A percentile compares a stretch with the other conserved stretches of the same genome.
These are phyloP conservation scores for Croton laevigatus DNA, from an alignment of 441 rosid genomes.

Conservation along the genomic window DNA sequence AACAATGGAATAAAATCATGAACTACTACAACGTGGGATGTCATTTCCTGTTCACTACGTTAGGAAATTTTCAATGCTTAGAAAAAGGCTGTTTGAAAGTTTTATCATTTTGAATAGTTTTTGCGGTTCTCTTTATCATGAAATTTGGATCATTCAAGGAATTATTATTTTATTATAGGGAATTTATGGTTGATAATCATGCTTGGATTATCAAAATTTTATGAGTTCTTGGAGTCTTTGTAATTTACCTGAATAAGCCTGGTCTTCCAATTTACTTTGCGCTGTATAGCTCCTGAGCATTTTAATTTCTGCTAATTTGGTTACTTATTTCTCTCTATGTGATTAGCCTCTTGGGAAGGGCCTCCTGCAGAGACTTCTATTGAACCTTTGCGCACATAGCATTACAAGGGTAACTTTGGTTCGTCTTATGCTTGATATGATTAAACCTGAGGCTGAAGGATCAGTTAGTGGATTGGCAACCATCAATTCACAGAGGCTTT, in stretches of 20 bases:
- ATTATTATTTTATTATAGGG: background rate
- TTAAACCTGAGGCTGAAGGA: conserved; percentile 86
- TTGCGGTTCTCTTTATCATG: background rate
- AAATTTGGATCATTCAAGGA: background rate
- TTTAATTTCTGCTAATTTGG: conserved; percentile 24
- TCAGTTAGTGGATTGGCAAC: conserved; percentile 55
- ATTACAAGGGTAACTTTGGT: conserved; percentile 72
- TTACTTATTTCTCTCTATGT: conserved; percentile 24
- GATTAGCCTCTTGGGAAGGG: conserved; percentile 94
- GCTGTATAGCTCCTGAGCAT: background rate
- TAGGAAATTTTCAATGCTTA: background rate
- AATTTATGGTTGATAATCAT: background rate
- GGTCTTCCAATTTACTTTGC: background rate
- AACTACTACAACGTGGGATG: background rate
- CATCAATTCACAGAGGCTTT: conserved; percentile 82
- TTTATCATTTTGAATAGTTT: background rate
- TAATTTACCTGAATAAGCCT: background rate
- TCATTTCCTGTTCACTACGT: background rate
- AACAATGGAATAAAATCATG: background rate
- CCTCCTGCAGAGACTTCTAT: conserved; percentile 86
- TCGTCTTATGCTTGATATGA: conserved; percentile 73
- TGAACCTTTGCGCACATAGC: conserved; percentile 88
- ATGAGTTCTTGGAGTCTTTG: background rate
- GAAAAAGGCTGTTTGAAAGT: background rate
- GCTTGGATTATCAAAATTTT: background rate